Evolutionary conservation across 169 alveolate genomes (phyloP), one percentile per base, ranked within the genome.

Genomic region (Babesia ovis): DNA sequence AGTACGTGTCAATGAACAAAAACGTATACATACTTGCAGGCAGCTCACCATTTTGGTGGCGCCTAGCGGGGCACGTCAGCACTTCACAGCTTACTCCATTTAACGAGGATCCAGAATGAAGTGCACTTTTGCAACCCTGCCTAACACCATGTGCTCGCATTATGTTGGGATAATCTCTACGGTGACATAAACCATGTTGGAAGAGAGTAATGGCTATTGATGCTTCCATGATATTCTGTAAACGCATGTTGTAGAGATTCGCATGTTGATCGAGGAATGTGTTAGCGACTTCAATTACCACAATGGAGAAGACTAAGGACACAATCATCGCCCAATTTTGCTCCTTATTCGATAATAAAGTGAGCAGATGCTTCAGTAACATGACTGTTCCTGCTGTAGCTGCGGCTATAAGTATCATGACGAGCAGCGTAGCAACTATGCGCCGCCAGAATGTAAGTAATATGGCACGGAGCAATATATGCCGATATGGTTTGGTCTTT

Each of bases 101-200:
- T 9, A 12, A n/a, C 31, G 74, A 54, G 8, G 45, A 11, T 9
- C 50, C 51, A 14, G 61, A 43, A 25, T 64, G 74, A 18, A 64
- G 29, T 2, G 51, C 35, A 1, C 51, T 39, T 27, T 43, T 50
- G 37, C 74, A 64, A 3, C 74, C 64, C 29, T 37, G 22, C 34
- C 45, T 16, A 16, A 64, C 54, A 0, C 25, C 34, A 1, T 48
- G 22, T 2, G 51, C 37, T 11, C 39, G 43, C 50, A 50, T 29
- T 34, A 27, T 0, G 37, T 64, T 64, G 23, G 62, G 20, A 64
- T 29, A 64, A 48, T 64, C 74, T 25, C 37, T 64, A 34, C 67
- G 79, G 23, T 57, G 67, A 34, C 79, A 68, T 16, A 64, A 64
- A 2, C 74, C 74, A 64, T 64, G 74, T 42, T 64, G 64, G 25